phyloP scores from a whole-genome alignment of 306 rosid species.

The Corylus avellana region DNA sequence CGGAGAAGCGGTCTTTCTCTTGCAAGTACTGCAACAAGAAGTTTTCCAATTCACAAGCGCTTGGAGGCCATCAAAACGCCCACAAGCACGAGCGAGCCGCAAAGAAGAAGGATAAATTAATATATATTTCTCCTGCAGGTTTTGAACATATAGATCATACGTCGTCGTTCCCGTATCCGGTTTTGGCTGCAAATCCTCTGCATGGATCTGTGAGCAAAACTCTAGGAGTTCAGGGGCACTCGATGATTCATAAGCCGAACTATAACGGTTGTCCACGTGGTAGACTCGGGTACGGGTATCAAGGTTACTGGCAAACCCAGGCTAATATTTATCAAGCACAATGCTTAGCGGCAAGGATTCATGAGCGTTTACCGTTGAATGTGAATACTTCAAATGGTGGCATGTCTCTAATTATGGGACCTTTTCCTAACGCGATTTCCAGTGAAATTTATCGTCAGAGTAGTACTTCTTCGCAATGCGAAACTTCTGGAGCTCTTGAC shows the following conservation, averaged over 20 bases:
- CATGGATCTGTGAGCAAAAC: neutral
- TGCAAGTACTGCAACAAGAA: slow-evolving; percentile 28
- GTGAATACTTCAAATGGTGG: neutral
- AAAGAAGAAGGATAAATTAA: slow-evolving; percentile 11
- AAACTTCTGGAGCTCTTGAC: neutral
- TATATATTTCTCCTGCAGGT: neutral
- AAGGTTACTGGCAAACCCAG: neutral
- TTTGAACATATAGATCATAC: neutral
- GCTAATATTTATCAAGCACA: neutral
- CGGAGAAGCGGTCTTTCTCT: neutral
- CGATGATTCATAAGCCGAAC: neutral
- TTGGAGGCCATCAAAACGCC: slow-evolving; percentile 79
- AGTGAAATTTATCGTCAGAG: neutral
- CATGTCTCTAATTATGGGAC: neutral
- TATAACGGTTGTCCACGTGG: neutral
- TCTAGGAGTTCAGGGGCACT: neutral
- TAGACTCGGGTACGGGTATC: neutral
- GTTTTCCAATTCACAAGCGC: slow-evolving; percentile 56
- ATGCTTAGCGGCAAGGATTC: neutral
- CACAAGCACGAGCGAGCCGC: slow-evolving; percentile 56
- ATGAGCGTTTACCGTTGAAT: neutral
- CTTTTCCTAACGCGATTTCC: neutral
- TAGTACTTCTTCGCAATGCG: neutral
- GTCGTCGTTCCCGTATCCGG: neutral
- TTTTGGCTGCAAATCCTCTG: neutral